Conservation (phyloP, 2,329 filamentous ascomycete genomes). For the Cryoendolithus antarcticus region DNA sequence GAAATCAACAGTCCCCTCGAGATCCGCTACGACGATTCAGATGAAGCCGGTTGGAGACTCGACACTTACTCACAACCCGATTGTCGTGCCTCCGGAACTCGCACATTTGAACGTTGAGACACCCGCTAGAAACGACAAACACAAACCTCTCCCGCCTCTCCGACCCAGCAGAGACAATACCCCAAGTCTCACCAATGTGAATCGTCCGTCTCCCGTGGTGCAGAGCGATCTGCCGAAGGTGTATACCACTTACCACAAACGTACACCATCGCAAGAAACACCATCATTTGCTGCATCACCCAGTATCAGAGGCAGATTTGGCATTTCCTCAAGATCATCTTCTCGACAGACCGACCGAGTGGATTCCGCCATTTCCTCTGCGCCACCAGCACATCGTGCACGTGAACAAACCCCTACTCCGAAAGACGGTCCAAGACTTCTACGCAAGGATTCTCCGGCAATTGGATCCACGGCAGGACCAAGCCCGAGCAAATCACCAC, state of each 20-base stretch:
- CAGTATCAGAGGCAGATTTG: slow-evolving; percentile 27
- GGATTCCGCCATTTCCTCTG: slow-evolving; percentile 21
- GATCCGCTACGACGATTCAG: too few relatives aligned
- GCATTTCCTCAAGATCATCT: slow-evolving; percentile 20
- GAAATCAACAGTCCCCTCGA: too few relatives aligned
- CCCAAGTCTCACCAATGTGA: slow-evolving; percentile 29
- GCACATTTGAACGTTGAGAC: slow-evolving; percentile 48
- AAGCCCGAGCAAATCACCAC: slow-evolving; percentile 45
- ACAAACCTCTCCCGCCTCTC: slow-evolving; percentile 27
- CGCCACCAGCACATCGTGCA: slow-evolving; percentile 14
- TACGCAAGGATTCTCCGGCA: slow-evolving; percentile 22
- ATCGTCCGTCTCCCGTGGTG: slow-evolving; percentile 40
- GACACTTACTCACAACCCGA: background rate
- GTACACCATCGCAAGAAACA: slow-evolving; percentile 37
- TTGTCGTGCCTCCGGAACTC: slow-evolving; percentile 22
- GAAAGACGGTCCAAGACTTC: slow-evolving; percentile 8
- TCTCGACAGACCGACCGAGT: slow-evolving; percentile 18
- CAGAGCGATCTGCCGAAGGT: slow-evolving; percentile 43
- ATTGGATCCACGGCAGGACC: slow-evolving; percentile 32
- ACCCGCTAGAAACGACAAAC: slow-evolving; percentile 31
- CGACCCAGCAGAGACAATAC: slow-evolving; percentile 36
- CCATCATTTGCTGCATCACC: slow-evolving; percentile 24
- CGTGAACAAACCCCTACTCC: too few relatives aligned
- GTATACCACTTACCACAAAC: slow-evolving; percentile 36
- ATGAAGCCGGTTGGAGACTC: too few relatives aligned